These are phyloP conservation scores for Coniella vitis DNA, from an alignment of 2,329 filamentous ascomycete species.

Conservation along the genomic window DNA sequence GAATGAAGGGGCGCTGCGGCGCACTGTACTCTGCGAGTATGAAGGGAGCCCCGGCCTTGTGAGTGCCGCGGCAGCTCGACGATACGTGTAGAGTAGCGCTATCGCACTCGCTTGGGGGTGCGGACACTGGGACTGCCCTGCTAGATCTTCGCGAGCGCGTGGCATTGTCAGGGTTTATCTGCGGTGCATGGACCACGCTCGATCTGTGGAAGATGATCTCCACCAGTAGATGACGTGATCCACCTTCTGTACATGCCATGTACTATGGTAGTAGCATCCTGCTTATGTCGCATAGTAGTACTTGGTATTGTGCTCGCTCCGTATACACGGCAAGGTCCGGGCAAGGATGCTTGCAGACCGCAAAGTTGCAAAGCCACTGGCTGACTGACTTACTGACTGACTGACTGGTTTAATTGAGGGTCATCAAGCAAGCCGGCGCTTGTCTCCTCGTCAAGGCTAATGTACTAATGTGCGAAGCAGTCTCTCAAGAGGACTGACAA, in stretches of 20 bases:
- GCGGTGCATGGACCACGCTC: background rate
- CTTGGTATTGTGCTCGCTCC: too few relatives aligned
- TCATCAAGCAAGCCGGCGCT: too few relatives aligned
- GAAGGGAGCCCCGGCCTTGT: too few relatives aligned
- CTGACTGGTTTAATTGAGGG: too few relatives aligned
- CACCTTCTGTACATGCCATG: background rate
- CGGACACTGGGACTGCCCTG: background rate
- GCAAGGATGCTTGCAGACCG: background rate
- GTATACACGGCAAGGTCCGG: background rate
- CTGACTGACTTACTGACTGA: background rate
- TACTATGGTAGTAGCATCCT: too few relatives aligned
- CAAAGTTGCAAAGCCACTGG: background rate
- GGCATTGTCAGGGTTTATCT: constrained; percentile 1
- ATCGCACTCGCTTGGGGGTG: background rate
- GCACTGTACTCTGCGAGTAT: background rate
- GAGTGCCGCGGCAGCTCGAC: constrained; percentile 1
- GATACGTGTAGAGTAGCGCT: background rate
- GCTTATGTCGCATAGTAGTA: too few relatives aligned
- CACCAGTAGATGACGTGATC: background rate
- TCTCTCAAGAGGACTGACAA: too few relatives aligned
- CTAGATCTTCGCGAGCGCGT: background rate
- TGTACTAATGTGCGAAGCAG: too few relatives aligned
- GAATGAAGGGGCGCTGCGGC: too few relatives aligned
- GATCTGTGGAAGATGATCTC: background rate
- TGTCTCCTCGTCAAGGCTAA: too few relatives aligned